These are phyloP conservation scores for Oryza meridionalis DNA, from an alignment of 176 grass and related monocot species.

Conservation along the genomic window DNA sequence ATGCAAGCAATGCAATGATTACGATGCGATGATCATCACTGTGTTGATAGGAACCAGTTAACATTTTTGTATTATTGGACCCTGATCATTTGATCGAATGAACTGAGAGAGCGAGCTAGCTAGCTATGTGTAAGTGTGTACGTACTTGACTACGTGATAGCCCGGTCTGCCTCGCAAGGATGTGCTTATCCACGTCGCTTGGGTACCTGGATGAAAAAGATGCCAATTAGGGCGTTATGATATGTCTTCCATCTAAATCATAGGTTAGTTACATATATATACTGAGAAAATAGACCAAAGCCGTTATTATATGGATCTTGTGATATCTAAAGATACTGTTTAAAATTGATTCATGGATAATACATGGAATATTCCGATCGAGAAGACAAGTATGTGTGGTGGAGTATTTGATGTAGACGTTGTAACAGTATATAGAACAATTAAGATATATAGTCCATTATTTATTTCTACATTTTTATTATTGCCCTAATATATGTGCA, in stretches of 20 bases:
- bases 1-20: constrained; percentile 32
- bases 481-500: not conserved
- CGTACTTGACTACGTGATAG: constrained; percentile 75
- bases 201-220: constrained; percentile 61
- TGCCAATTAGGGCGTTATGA: constrained; percentile 4
- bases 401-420: constrained; percentile 50
- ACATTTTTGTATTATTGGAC: constrained; percentile 33
- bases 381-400: constrained; percentile 29
- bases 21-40: constrained; percentile 35
- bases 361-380: constrained; percentile 24
- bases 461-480: not conserved
- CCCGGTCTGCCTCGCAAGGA: constrained; percentile 74
- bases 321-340: constrained; percentile 15
- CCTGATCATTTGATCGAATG: not conserved
- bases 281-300: not conserved
- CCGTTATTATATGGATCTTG: not conserved
- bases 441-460: not conserved
- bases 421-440: constrained; percentile 27
- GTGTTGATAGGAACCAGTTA: constrained; percentile 21
- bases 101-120: not conserved
- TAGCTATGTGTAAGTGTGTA: not conserved
- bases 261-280: not conserved
- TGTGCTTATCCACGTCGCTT: constrained; percentile 84
- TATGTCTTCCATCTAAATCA: constrained; percentile 5
- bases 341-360: not conserved